These are phyloP conservation scores for Metarhizium brunneum DNA, from an alignment of 2,329 filamentous ascomycete species.

Conservation along the genomic window DNA sequence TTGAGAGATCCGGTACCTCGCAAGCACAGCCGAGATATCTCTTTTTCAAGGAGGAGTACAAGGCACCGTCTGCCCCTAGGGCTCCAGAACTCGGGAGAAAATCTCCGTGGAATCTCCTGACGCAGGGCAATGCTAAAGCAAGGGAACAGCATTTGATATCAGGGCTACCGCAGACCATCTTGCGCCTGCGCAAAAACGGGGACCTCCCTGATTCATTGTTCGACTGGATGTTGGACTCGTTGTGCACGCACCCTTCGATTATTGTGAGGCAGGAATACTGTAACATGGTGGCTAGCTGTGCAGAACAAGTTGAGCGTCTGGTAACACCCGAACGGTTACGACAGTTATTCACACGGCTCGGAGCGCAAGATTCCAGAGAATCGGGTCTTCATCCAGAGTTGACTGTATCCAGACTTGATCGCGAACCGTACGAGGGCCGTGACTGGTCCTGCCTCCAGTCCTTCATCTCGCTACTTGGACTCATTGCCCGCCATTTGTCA, in stretches of 20 bases:
- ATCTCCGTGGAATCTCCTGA: slow-evolving; percentile 38
- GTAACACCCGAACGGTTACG: slow-evolving; percentile 37
- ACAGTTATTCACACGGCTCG: slow-evolving; percentile 48
- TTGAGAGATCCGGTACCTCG: slow-evolving; percentile 38
- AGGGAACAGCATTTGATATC: slow-evolving; percentile 52
- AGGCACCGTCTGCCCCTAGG: slow-evolving; percentile 14
- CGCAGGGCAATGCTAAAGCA: slow-evolving; percentile 30
- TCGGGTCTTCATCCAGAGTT: slow-evolving; percentile 26
- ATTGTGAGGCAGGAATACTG: slow-evolving; percentile 53
- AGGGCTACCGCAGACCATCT: slow-evolving; percentile 49
- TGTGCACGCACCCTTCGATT: slow-evolving; percentile 44
- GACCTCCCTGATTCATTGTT: slow-evolving; percentile 54
- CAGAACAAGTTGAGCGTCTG: slow-evolving; percentile 32
- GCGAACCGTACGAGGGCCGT: slow-evolving; percentile 24
- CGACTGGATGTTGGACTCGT: slow-evolving; percentile 54
- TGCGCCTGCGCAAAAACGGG: slow-evolving; percentile 15
- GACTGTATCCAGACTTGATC: slow-evolving; percentile 11
- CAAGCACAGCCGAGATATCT: slow-evolving; percentile 31
- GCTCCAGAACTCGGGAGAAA: slow-evolving; percentile 22
- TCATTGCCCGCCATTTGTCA: slow-evolving; percentile 26
- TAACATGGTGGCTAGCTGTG: slow-evolving; percentile 38
- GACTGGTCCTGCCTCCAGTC: slow-evolving; percentile 37
- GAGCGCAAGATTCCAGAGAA: slow-evolving; percentile 34
- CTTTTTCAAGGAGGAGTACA: slow-evolving; percentile 36
- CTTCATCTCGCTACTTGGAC: slow-evolving; percentile 33